phyloP scores from a whole-genome alignment of 352 stramenopile species.

The Pythium scleroteichum region DNA sequence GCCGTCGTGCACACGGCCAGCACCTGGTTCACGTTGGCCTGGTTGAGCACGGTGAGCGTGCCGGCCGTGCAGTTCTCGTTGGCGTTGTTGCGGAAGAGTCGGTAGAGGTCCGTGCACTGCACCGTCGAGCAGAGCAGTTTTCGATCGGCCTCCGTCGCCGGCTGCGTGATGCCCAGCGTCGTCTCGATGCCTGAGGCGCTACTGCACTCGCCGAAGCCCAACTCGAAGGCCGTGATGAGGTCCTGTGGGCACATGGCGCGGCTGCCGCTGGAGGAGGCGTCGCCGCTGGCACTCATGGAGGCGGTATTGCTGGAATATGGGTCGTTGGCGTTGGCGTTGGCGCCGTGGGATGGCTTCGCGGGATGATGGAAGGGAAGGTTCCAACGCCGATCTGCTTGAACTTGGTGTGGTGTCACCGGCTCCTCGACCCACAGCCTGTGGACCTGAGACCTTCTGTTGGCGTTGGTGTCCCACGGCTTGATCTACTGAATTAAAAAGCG shows the following conservation, averaged over 20 bases:
- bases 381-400: too few relatives aligned
- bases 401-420: too few relatives aligned
- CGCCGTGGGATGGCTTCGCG: too few relatives aligned
- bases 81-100: constrained; percentile 13
- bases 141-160: constrained; percentile 1
- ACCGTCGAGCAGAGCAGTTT: not conserved
- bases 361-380: too few relatives aligned
- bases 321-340: too few relatives aligned
- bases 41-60: not conserved
- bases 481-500: too few relatives aligned
- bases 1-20: not conserved
- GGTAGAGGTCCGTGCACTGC: constrained; percentile 10
- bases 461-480: too few relatives aligned
- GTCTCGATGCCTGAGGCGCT: constrained; percentile 1
- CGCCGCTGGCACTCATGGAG: not conserved
- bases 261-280: not conserved
- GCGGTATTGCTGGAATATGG: too few relatives aligned
- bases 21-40: not conserved
- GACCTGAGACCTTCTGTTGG: constrained; percentile 23
- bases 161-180: not conserved
- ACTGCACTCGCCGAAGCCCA: not conserved
- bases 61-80: constrained; percentile 4
- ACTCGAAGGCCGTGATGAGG: constrained; percentile 5
- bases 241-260: not conserved
- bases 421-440: too few relatives aligned